Evolutionary conservation across 352 stramenopile species (phyloP).

Genomic region (Phytophthora meadii): DNA sequence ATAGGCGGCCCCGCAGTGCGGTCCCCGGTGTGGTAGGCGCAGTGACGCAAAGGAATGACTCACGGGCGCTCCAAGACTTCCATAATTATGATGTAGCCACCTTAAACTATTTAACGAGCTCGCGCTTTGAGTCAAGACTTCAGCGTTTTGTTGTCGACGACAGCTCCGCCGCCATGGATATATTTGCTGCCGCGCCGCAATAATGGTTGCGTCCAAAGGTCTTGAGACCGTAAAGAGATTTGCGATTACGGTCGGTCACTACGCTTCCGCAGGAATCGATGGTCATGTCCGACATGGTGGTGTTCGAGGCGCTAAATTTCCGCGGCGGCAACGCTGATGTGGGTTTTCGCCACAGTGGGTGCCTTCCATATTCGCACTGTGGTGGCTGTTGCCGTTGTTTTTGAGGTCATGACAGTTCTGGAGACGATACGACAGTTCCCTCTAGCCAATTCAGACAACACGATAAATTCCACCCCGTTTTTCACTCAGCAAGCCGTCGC

Average conservation of each 20-base stretch:
- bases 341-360: slow-evolving; percentile 9
- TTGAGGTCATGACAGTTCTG: not conserved
- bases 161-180: too few relatives aligned
- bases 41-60: slow-evolving; percentile 2
- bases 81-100: slow-evolving; percentile 16
- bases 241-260: slow-evolving; percentile 8
- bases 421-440: slow-evolving; percentile 9
- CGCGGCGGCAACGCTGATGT: not conserved
- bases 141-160: slow-evolving; percentile 1
- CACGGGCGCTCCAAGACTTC: not conserved
- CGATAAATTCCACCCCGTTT: slow-evolving; percentile 22
- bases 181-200: too few relatives aligned
- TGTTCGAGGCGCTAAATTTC: slow-evolving; percentile 1
- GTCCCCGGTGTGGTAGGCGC: too few relatives aligned
- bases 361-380: slow-evolving; percentile 9
- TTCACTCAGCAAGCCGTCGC: slow-evolving; percentile 18
- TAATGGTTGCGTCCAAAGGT: not conserved
- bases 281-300: too few relatives aligned
- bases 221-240: slow-evolving; percentile 9
- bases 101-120: slow-evolving; percentile 7
- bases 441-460: slow-evolving; percentile 7
- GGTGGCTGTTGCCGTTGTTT: not conserved
- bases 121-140: not conserved
- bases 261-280: not conserved
- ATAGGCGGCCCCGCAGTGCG: not conserved